These are phyloP conservation scores for Toxicodendron radicans DNA, from an alignment of 345 rosid species.

Conservation along the genomic window DNA sequence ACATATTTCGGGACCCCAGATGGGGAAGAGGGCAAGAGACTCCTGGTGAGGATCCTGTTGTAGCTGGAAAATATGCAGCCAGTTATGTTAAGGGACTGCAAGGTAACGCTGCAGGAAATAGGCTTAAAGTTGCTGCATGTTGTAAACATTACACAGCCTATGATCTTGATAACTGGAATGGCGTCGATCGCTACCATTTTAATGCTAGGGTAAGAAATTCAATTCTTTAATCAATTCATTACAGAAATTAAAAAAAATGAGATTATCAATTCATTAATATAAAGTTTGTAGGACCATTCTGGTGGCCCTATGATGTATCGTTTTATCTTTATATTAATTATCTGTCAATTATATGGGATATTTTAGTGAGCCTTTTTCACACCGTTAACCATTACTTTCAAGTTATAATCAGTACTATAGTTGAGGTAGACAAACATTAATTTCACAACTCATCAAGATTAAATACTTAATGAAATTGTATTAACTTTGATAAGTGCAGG, in stretches of 20 bases:
- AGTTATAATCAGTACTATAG: too few relatives aligned
- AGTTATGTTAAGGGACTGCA: constrained; percentile 82
- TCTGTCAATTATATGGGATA: neutral
- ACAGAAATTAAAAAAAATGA: neutral
- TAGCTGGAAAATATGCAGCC: constrained; percentile 73
- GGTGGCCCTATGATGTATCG: neutral
- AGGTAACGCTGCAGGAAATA: constrained; percentile 41
- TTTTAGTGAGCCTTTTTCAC: too few relatives aligned
- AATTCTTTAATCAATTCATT: too few relatives aligned
- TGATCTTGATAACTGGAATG: constrained; percentile 95
- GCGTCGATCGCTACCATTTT: constrained; percentile 81
- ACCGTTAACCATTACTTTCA: too few relatives aligned
- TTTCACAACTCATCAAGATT: neutral
- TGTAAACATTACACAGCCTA: constrained; percentile 98
- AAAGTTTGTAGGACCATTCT: constrained; percentile 5
- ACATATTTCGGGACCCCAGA: constrained; percentile 79
- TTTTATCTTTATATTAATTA: neutral
- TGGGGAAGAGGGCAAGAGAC: constrained; percentile 96
- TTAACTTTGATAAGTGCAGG: constrained; percentile 37
- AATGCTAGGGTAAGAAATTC: constrained; percentile 66
- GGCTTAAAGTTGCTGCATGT: constrained; percentile 92
- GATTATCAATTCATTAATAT: too few relatives aligned
- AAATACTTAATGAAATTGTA: neutral
- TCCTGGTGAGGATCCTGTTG: constrained; percentile 87
- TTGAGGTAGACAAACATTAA: too few relatives aligned